Evolutionary conservation across 1,284 basidiomycete genomes (phyloP).

Genomic region (Thecaphora frezii): DNA sequence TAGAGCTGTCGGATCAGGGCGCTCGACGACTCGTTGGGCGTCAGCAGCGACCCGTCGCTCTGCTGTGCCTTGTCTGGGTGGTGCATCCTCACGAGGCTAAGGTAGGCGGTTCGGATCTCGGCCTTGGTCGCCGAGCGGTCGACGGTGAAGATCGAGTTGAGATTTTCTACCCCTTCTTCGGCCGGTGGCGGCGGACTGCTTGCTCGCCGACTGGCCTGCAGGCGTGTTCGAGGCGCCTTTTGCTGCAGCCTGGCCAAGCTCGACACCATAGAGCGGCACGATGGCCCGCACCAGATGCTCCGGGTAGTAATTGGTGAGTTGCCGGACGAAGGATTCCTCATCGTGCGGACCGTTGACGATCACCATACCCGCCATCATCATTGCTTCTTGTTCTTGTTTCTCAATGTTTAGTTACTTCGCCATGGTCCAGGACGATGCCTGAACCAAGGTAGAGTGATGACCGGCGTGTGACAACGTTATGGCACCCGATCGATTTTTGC

Average conservation of each 20-base stretch:
- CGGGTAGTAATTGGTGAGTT: slow-evolving; percentile 41
- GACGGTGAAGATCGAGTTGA: slow-evolving; percentile 18
- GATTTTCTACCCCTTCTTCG: slow-evolving; percentile 1
- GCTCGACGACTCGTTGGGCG: slow-evolving; percentile 3
- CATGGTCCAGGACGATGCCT: too few relatives aligned
- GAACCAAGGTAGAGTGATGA: too few relatives aligned
- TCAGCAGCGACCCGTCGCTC: slow-evolving; percentile 1
- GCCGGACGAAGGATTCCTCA: slow-evolving; percentile 7
- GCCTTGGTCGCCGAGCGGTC: slow-evolving; percentile 10
- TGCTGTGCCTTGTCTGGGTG: slow-evolving; percentile 39
- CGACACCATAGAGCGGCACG: slow-evolving; percentile 15
- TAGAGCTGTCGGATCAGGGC: slow-evolving; percentile 23
- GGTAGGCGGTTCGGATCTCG: slow-evolving; percentile 31
- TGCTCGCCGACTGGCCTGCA: too few relatives aligned
- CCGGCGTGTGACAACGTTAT: too few relatives aligned
- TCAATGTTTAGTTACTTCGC: too few relatives aligned
- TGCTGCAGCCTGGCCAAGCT: too few relatives aligned
- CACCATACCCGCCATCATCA: too few relatives aligned
- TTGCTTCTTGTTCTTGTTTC: too few relatives aligned
- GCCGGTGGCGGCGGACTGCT: background rate
- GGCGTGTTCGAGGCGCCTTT: too few relatives aligned
- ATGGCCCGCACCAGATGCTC: slow-evolving; percentile 16
- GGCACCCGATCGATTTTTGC: too few relatives aligned
- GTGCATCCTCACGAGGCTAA: slow-evolving; percentile 20
- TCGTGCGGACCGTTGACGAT: slow-evolving; percentile 31